Percentiles rank a stretch among this genome's conserved stretches.
Evolutionary conservation across 1,284 basidiomycete species (phyloP).

Genomic region (Cryptococcus jaspeensis): DNA sequence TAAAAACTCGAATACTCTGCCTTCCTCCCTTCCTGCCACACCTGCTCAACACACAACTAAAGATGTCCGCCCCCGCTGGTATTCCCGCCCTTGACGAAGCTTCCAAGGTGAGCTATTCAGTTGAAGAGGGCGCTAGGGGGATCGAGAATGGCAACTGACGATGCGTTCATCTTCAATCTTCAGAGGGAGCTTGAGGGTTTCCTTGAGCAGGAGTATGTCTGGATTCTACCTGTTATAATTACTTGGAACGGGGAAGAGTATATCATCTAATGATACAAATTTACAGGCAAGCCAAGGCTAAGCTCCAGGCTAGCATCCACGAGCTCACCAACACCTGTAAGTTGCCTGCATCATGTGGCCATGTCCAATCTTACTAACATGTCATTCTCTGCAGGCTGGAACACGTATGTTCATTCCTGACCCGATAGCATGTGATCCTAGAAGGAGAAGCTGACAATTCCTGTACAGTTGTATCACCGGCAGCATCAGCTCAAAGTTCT

Average conservation of each 20-base stretch:
- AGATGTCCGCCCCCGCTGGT: conserved; percentile 32
- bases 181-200: conserved; percentile 83
- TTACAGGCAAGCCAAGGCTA: conserved; percentile 70
- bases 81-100: conserved; percentile 69
- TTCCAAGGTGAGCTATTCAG: conserved; percentile 60
- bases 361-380: background rate
- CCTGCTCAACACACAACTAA: background rate
- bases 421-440: conserved; percentile 2
- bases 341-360: conserved; percentile 7
- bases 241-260: background rate
- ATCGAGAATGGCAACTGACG: background rate
- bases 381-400: conserved; percentile 59
- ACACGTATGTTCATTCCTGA: conserved; percentile 64
- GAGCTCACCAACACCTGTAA: conserved; percentile 50
- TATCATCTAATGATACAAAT: background rate
- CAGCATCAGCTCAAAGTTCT: conserved; percentile 79
- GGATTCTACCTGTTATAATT: background rate
- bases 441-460: background rate
- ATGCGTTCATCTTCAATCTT: conserved; percentile 4
- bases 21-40: background rate
- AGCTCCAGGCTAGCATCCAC: conserved; percentile 62
- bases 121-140: background rate
- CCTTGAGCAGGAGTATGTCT: conserved; percentile 67
- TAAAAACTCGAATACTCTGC: background rate
- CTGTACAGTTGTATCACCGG: conserved; percentile 74